Percentiles rank a stretch among this genome's conserved stretches.
phyloP scores from a whole-genome alignment of 2,329 filamentous ascomycete genomes.

The Aspergillus vadensis region DNA sequence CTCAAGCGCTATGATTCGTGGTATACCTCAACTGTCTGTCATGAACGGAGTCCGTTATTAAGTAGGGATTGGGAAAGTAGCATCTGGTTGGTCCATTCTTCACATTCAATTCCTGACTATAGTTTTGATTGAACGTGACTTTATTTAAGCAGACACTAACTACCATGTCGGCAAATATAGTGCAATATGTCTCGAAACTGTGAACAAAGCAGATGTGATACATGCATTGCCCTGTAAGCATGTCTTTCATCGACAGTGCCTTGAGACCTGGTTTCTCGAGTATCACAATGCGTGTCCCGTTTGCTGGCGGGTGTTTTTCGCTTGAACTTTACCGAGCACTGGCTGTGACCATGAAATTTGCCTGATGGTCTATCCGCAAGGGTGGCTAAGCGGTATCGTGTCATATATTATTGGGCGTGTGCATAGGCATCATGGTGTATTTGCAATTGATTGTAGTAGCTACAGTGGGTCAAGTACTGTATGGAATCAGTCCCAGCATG shows the following conservation, averaged over 20 bases:
- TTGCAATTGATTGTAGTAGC: no score
- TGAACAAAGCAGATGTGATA: background rate
- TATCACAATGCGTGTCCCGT: slow-evolving; percentile 1
- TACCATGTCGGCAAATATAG: background rate
- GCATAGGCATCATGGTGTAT: no score
- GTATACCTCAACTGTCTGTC: background rate
- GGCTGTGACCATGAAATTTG: no score
- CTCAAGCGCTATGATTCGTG: background rate
- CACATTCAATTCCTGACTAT: background rate
- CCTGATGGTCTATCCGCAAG: no score
- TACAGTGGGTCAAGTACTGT: no score
- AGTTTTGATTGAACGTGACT: background rate
- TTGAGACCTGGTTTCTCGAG: background rate
- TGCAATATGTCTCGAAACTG: background rate
- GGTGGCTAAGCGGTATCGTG: no score
- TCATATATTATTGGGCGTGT: no score
- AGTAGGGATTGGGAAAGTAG: background rate
- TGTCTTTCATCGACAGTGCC: background rate
- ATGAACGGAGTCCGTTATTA: background rate
- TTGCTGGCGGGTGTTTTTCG: slow-evolving; percentile 1
- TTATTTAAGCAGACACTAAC: background rate
- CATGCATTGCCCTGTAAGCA: background rate
- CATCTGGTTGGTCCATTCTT: background rate
- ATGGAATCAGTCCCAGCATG: no score
- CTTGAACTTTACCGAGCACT: background rate